Evolutionary conservation across 495 filamentous ascomycete species (phyloP).

Genomic region (Penicillium desertorum): DNA sequence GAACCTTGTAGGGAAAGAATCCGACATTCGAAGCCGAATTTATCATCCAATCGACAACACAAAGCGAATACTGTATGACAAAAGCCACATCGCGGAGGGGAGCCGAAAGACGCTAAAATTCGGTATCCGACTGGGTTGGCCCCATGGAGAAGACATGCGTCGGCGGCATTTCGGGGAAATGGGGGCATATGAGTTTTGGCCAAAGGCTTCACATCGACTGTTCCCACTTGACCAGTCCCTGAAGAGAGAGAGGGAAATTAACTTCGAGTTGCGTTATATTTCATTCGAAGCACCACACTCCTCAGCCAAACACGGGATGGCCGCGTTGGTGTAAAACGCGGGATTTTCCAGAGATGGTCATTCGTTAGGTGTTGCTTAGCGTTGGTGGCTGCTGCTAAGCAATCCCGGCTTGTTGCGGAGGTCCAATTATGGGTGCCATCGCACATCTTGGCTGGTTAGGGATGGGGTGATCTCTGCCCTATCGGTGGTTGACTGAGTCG

Average conservation of each 20-base stretch:
- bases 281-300: neutral
- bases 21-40: conserved; percentile 10
- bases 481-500: neutral
- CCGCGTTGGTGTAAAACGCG: conserved; percentile 6
- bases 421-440: neutral
- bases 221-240: neutral
- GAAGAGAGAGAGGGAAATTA: neutral
- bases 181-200: neutral
- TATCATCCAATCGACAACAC: conserved; percentile 9
- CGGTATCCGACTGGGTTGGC: conserved; percentile 10
- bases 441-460: neutral
- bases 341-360: conserved; percentile 22
- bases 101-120: neutral
- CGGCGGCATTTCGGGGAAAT: conserved; percentile 30
- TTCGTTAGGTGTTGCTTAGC: conserved; percentile 15
- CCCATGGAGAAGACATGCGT: conserved; percentile 24
- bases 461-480: neutral
- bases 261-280: neutral
- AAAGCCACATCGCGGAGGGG: conserved; percentile 11
- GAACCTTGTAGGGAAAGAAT: conserved; percentile 16
- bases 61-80: conserved; percentile 1
- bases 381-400: neutral
- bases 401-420: neutral
- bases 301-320: conserved; percentile 1
- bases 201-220: neutral